Base-by-base conservation (phyloP, 2,329 filamentous ascomycete genomes). In the Aplosporella prunicola region DNA sequence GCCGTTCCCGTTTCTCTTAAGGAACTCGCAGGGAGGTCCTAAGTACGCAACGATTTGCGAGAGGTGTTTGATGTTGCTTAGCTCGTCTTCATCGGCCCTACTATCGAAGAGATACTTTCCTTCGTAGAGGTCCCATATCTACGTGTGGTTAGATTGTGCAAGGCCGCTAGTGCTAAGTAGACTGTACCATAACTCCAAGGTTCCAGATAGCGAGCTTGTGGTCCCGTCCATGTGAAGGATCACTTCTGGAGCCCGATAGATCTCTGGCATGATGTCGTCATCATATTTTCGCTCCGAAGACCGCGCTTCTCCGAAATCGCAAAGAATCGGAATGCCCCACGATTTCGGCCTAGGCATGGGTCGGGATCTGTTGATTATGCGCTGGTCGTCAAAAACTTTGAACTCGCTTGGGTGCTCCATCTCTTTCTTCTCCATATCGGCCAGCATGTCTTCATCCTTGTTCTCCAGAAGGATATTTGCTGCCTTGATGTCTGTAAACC, bases 121-220 rank as follows among this genome's bases (percentile, higher is more conserved):
- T 39, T 59, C 52, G n/a, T 56, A 49, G 6, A 57, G 32, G 37
- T 58, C 53, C 56, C 53, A 57, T 20, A 55, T 44, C 53, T 58
- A 17, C 13, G 1, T 20, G 36, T 30, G 13, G 38, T 16, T 31
- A 36, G 7, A 24, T 29, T 11, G 33, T 11, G 35, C 40, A 14
- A 20, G 16, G 16, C 7, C 8, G 13, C 9, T n/a, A 11, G 10
- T 28, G 20, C 9, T 4, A 18, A 14, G 9, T 14, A 15, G 22
- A 29, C 42, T 49, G 39, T 24, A 54, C 52, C 50, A 57, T 51
- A 11, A 51, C 44, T n/a, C 47, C 53, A 31, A 57, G 39, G 33
- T 55, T 56, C 58, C 58, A 61, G 1, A 61, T 51, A 32, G 60
- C 58, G 20, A 61, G 47, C 42, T 54, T 56, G 17, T 49, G 11